Evolutionary conservation across 2,329 filamentous ascomycete species (phyloP).

Genomic region (Plenodomus lindquistii): DNA sequence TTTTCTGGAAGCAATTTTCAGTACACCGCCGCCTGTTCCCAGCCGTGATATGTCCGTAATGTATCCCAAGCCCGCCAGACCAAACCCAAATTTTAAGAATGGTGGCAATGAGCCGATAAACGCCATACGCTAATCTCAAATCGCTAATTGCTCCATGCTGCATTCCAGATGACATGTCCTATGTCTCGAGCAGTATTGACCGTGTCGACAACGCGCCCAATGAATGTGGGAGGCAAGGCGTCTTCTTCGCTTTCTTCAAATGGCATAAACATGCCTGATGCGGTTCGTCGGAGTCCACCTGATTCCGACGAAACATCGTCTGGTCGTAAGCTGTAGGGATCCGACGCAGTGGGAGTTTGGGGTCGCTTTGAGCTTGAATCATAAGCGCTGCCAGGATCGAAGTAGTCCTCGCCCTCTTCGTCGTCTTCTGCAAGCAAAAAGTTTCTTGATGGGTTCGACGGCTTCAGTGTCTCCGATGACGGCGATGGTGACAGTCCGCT

Average conservation of each 20-base stretch:
- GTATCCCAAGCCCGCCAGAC: constrained; percentile 18
- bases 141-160: constrained; percentile 60
- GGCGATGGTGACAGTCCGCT: constrained; percentile 68
- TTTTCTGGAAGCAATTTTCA: constrained; percentile 9
- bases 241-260: constrained; percentile 74
- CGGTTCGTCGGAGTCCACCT: constrained; percentile 72
- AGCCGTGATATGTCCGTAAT: constrained; percentile 15
- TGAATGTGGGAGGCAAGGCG: constrained; percentile 62
- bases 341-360: constrained; percentile 40
- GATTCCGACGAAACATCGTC: constrained; percentile 24
- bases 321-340: constrained; percentile 23
- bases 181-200: constrained; percentile 68
- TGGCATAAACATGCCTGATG: constrained; percentile 91
- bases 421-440: constrained; percentile 66
- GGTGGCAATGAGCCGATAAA: constrained; percentile 21
- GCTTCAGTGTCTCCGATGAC: constrained; percentile 80
- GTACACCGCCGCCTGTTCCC: constrained; percentile 21
- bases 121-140: constrained; percentile 30
- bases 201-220: constrained; percentile 81
- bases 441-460: constrained; percentile 67
- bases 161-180: constrained; percentile 69
- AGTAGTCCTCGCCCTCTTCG: constrained; percentile 49
- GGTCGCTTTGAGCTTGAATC: constrained; percentile 38
- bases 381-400: constrained; percentile 48
- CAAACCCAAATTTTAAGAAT: constrained; percentile 23